phyloP scores from a whole-genome alignment of 2,329 filamentous ascomycete species.

The Alternaria metachromatica region DNA sequence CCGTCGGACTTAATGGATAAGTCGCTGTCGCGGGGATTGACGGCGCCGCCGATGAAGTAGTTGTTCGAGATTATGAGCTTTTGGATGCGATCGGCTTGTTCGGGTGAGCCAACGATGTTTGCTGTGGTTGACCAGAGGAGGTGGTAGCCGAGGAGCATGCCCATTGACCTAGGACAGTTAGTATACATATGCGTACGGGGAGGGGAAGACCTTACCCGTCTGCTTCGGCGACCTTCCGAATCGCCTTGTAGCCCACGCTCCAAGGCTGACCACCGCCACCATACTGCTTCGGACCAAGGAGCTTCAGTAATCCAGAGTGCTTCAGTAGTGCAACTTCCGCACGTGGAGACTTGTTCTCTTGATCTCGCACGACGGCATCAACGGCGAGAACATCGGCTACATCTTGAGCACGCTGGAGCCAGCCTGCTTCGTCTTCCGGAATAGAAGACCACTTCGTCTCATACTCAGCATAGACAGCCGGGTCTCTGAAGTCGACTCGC shows the following conservation, averaged over 20 bases:
- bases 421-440: constrained; percentile 52
- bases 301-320: constrained; percentile 57
- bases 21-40: constrained; percentile 70
- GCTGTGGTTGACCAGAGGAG: constrained; percentile 69
- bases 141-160: constrained; percentile 71
- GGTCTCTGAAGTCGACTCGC: constrained; percentile 37
- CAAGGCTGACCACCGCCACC: constrained; percentile 62
- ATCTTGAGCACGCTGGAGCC: constrained; percentile 58
- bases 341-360: constrained; percentile 60
- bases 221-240: constrained; percentile 68
- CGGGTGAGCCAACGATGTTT: constrained; percentile 64
- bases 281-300: constrained; percentile 58
- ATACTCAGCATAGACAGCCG: constrained; percentile 51
- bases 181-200: neutral
- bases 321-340: constrained; percentile 62
- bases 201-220: constrained; percentile 58
- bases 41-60: constrained; percentile 69
- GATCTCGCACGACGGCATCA: constrained; percentile 58
- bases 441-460: constrained; percentile 46
- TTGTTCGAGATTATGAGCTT: constrained; percentile 68
- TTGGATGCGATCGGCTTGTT: constrained; percentile 65
- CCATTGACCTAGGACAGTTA: constrained; percentile 54
- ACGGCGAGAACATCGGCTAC: constrained; percentile 58
- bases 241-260: constrained; percentile 63
- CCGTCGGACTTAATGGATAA: constrained; percentile 63